Conservation (phyloP, 371 early-diverging fungal genomes). For the Saksenaea vasiformis region DNA sequence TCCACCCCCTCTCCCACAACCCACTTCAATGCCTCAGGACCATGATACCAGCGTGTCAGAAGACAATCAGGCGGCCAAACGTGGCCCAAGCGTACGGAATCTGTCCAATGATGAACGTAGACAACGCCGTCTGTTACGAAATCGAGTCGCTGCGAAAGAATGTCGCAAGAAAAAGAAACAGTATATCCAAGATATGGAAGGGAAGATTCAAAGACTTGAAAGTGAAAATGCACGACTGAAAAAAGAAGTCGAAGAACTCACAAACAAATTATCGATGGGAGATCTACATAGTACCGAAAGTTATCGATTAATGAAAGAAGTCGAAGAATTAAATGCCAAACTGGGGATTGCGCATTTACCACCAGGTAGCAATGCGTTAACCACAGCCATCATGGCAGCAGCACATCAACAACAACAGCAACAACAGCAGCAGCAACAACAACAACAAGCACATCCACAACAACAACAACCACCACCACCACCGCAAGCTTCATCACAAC, state of each 20-base stretch:
- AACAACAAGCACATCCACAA: neutral
- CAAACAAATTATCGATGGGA: constrained; percentile 62
- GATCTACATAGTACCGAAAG: constrained; percentile 63
- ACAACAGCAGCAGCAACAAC: constrained; percentile 2
- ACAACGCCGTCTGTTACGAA: constrained; percentile 73
- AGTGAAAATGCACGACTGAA: constrained; percentile 62
- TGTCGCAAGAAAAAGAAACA: constrained; percentile 85
- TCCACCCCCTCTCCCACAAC: constrained; percentile 34
- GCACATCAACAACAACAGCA: constrained; percentile 13
- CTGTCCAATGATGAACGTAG: constrained; percentile 72
- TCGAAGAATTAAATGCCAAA: constrained; percentile 71
- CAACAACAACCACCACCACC: constrained; percentile 7
- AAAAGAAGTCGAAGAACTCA: constrained; percentile 68
- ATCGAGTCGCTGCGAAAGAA: constrained; percentile 81
- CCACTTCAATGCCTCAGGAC: constrained; percentile 12
- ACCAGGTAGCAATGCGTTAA: constrained; percentile 28
- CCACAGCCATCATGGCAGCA: constrained; percentile 34
- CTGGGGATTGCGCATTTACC: constrained; percentile 54
- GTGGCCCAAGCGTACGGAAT: constrained; percentile 25
- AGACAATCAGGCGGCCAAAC: neutral
- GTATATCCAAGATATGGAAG: constrained; percentile 73
- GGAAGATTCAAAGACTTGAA: constrained; percentile 62
- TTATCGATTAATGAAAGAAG: constrained; percentile 62
- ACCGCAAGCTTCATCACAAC: constrained; percentile 12
- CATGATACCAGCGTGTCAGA: neutral